phyloP scores from a whole-genome alignment of 2,329 filamentous ascomycete species.

The Sporothrix protearum region DNA sequence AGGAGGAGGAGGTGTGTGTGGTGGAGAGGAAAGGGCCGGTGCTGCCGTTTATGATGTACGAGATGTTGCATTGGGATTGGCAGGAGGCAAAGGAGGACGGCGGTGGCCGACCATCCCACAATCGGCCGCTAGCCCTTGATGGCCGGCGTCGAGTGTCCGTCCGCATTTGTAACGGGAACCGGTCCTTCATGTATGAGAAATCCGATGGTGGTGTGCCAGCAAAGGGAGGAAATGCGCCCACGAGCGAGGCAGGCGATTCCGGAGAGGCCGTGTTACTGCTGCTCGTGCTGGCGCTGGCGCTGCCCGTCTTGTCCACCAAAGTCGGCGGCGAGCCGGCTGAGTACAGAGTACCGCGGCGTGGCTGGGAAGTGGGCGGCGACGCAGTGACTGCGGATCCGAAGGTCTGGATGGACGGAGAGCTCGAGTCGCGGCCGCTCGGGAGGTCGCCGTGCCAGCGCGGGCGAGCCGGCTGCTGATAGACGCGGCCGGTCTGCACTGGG shows the following conservation, averaged over 20 bases:
- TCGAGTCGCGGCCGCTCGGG: conserved; percentile 40
- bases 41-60: background rate
- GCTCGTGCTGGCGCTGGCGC: conserved; percentile 22
- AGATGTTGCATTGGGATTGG: background rate
- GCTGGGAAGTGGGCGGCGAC: background rate
- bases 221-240: conserved; percentile 44
- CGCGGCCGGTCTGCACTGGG: conserved; percentile 35
- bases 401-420: conserved; percentile 31
- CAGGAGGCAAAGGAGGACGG: background rate
- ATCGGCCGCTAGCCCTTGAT: conserved; percentile 40
- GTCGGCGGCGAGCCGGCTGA: background rate
- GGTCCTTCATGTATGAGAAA: conserved; percentile 43
- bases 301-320: conserved; percentile 11
- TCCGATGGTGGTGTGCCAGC: conserved; percentile 47
- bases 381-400: background rate
- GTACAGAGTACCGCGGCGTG: conserved; percentile 26
- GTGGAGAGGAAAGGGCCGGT: conserved; percentile 3
- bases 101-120: background rate
- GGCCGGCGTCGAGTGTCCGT: conserved; percentile 49
- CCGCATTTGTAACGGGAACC: conserved; percentile 49
- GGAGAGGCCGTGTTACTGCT: conserved; percentile 27
- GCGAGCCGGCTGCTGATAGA: conserved; percentile 36
- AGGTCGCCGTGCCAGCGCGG: conserved; percentile 43
- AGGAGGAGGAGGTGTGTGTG: background rate
- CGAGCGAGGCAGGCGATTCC: conserved; percentile 45